Evolutionary conservation across 176 grass and related monocot species (phyloP).

Genomic region (Musa acuminata): DNA sequence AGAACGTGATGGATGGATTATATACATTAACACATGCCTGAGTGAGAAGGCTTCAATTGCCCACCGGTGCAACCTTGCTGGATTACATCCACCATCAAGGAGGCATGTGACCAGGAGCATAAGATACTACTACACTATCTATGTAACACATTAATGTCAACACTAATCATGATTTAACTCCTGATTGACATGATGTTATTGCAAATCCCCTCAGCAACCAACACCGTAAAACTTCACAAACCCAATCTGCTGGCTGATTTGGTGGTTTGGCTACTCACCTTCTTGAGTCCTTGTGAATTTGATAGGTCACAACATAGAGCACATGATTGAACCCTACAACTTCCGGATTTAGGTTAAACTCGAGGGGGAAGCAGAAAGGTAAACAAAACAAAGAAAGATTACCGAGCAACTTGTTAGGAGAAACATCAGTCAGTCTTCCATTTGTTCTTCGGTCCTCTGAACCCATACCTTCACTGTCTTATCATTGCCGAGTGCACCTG

Average conservation of each 20-base stretch:
- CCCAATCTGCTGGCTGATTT: background rate
- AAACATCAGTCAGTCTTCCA: constrained; percentile 19
- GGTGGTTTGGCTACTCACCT: background rate
- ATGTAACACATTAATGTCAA: background rate
- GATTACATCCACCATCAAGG: background rate
- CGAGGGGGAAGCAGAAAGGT: background rate
- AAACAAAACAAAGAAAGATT: too few relatives aligned
- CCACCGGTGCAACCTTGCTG: background rate
- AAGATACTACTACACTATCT: background rate
- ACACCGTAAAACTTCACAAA: background rate
- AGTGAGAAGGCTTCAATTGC: background rate
- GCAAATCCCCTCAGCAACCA: background rate
- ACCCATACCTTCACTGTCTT: constrained; percentile 88
- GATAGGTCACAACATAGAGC: constrained; percentile 4
- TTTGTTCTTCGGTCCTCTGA: constrained; percentile 51
- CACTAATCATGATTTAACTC: background rate
- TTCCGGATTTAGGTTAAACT: background rate
- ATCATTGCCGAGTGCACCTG: constrained; percentile 65
- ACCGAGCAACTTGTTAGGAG: background rate
- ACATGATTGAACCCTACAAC: background rate
- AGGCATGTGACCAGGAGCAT: background rate
- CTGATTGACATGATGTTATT: background rate
- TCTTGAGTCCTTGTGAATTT: constrained; percentile 17
- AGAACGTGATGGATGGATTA: too few relatives aligned
- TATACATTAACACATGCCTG: background rate